Conservation (phyloP, 2,329 filamentous ascomycete species). For the Amesomyces nigricolor region DNA sequence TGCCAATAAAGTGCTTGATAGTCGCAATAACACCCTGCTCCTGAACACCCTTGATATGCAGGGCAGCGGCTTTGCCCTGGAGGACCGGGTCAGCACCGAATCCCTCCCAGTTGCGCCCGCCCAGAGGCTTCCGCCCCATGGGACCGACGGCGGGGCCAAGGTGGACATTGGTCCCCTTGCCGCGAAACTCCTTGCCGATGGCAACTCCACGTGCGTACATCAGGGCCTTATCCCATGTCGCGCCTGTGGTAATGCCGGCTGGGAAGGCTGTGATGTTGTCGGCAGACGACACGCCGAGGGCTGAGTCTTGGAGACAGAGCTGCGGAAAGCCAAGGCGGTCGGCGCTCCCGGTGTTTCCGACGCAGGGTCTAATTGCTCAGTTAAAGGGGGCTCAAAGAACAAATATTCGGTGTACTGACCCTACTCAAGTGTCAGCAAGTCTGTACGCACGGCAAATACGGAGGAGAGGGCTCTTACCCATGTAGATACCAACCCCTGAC, state of each 20-base stretch:
- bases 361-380: constrained; percentile 49
- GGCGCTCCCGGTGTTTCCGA: constrained; percentile 71
- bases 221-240: constrained; percentile 68
- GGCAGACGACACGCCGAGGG: constrained; percentile 64
- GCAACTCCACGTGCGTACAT: constrained; percentile 64
- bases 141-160: constrained; percentile 67
- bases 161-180: constrained; percentile 67
- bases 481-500: constrained; percentile 63
- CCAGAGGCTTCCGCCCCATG: constrained; percentile 64
- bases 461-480: constrained; percentile 44
- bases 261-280: constrained; percentile 74
- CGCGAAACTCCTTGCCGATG: constrained; percentile 64
- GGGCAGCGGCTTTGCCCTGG: constrained; percentile 64
- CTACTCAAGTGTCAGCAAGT: constrained; percentile 13
- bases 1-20: constrained; percentile 69
- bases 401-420: constrained; percentile 14
- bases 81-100: constrained; percentile 67
- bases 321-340: constrained; percentile 64
- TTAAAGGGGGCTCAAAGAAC: constrained; percentile 6
- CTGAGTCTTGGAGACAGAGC: constrained; percentile 66
- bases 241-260: constrained; percentile 69
- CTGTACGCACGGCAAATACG: neutral
- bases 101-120: constrained; percentile 70
- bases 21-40: constrained; percentile 76
- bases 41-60: constrained; percentile 76